These are phyloP conservation scores for Pholiota microspora DNA, from an alignment of 768 basidiomycete species.

Conservation along the genomic window DNA sequence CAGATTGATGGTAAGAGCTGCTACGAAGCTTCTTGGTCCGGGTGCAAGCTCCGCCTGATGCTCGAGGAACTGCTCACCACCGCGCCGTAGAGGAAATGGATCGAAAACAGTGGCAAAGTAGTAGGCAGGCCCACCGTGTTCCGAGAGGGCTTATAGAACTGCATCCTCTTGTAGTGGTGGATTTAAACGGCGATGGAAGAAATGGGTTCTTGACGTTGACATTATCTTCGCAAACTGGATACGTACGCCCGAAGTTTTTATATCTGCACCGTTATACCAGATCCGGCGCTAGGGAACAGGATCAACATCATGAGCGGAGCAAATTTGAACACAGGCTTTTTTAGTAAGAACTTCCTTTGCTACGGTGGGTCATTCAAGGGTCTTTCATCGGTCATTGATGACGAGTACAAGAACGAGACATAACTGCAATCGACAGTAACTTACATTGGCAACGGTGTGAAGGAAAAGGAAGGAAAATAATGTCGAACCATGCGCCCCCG, in stretches of 20 bases:
- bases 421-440: background rate
- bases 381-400: background rate
- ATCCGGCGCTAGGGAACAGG: background rate
- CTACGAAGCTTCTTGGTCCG: background rate
- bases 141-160: background rate
- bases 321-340: no score
- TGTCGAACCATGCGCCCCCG: background rate
- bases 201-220: background rate
- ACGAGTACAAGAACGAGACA: background rate
- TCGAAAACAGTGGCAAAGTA: background rate
- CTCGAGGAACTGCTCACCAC: no score
- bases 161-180: conserved; percentile 8
- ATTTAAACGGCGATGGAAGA: conserved; percentile 18
- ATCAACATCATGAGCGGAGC: background rate
- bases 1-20: background rate
- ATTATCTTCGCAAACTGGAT: background rate
- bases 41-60: no score
- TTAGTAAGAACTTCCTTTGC: no score
- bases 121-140: background rate
- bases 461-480: background rate
- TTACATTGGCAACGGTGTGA: background rate
- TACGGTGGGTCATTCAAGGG: no score
- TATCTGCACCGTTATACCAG: background rate
- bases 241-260: background rate
- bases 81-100: background rate